phyloP scores from a whole-genome alignment of 2,329 filamentous ascomycete species.

The Amphichorda felina region DNA sequence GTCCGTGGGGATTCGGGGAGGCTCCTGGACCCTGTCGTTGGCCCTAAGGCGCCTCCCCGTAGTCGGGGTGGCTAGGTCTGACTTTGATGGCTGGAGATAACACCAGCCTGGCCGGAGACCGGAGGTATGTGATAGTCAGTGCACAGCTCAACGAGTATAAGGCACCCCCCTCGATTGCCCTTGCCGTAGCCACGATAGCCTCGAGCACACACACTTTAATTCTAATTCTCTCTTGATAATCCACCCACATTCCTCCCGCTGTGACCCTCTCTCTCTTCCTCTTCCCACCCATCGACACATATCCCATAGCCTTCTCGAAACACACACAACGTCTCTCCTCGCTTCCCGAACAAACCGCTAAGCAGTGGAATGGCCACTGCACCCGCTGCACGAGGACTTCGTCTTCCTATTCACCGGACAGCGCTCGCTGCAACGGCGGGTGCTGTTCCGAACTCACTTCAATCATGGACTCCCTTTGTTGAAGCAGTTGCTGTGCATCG shows the following conservation, averaged over 20 bases:
- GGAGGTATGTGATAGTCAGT: neutral
- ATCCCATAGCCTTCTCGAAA: no score
- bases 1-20: no score
- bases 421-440: neutral
- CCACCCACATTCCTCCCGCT: neutral
- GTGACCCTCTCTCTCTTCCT: neutral
- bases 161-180: no score
- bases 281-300: neutral
- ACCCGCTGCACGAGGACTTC: neutral
- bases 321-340: neutral
- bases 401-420: neutral
- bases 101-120: neutral
- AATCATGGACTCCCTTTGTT: neutral
- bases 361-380: neutral
- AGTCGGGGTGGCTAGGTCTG: no score
- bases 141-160: no score
- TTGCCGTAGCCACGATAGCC: neutral
- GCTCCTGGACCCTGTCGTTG: no score
- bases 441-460: neutral
- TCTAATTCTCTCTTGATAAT: neutral
- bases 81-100: neutral
- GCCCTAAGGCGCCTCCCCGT: no score
- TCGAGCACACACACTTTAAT: conserved; percentile 1
- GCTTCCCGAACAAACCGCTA: neutral
- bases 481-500: neutral